Base-by-base conservation (phyloP, 768 basidiomycete genomes). In the Pulveroboletus sp. region DNA sequence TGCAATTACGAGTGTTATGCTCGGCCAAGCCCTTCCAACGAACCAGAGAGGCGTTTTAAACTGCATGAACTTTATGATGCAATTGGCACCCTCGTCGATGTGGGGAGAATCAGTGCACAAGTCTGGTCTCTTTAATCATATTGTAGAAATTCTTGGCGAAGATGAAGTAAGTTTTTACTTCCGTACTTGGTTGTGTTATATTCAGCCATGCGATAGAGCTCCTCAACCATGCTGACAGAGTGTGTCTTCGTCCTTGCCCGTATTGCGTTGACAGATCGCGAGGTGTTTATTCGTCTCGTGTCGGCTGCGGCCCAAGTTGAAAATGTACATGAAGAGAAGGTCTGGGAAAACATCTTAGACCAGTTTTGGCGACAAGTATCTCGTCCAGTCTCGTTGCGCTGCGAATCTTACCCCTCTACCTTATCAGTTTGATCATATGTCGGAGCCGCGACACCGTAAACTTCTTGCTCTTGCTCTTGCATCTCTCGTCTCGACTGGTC, bases 381-480 rank as follows among this genome's bases (percentile, higher is more conserved):
- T 70, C n/a, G 30, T 26, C 38, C 17, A 6, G 8, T 46, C n/a
- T 41, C 40, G n/a, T 27, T 39, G 15, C 5, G 15, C 14, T 27
- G 39, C 42, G 21, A 21, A 41, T 35, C 39, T 52, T 10, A 47
- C 44, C 45, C 49, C 15, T 54, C 18, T 39, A 24, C 26, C 8
- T 21, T 26, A 15, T 36, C 58, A 95, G 93, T 91, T 93, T 64
- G 93, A 95, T 66, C 87, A 85, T 62, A 88, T 93, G 82, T 86
- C 87, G 14, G 89, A 93, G 63, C 83, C 89, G 1, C 79, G 85
- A 9, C 79, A 86, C 53, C 83, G 93, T 50, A 95, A 95, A 70
- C 73, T 95, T 49, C 71, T 81, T 24, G 89, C 91, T 10, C 85
- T 95, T 74, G 90, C 86, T 2, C 79, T 89, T 39, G 88, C 89